Conservation (phyloP, 805 yeast genomes). For the Candida hungchunana region DNA sequence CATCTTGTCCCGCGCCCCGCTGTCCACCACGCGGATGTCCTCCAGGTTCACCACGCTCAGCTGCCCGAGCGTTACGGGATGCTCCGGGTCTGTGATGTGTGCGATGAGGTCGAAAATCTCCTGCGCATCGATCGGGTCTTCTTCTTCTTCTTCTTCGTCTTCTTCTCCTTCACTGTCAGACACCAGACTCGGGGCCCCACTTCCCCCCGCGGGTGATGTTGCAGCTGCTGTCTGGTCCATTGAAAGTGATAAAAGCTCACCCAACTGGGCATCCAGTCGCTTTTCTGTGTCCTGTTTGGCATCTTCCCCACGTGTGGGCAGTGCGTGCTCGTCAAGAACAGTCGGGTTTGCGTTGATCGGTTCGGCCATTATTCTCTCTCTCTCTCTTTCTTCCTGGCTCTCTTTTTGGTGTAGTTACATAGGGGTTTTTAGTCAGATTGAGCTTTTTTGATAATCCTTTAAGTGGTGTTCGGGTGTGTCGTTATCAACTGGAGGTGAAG, state of each 20-base stretch:
- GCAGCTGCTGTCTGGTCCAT: too few species aligned
- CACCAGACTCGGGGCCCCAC: slow-evolving; percentile 11
- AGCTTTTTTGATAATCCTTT: too few species aligned
- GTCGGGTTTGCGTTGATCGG: slow-evolving; percentile 91
- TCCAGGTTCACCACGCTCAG: slow-evolving; percentile 84
- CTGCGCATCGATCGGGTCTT: slow-evolving; percentile 77
- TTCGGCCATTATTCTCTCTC: slow-evolving; percentile 53
- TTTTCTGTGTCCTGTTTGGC: slow-evolving; percentile 13
- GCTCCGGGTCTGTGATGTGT: slow-evolving; percentile 93
- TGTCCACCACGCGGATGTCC: slow-evolving; percentile 70
- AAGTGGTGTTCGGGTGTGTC: slow-evolving; percentile 1
- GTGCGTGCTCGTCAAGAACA: slow-evolving; percentile 65
- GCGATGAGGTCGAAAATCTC: slow-evolving; percentile 86
- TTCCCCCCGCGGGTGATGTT: too few species aligned
- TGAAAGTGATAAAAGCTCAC: slow-evolving; percentile 14
- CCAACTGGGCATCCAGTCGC: slow-evolving; percentile 18
- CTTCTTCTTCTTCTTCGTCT: slow-evolving; percentile 37
- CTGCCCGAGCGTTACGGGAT: slow-evolving; percentile 92
- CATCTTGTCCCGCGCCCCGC: slow-evolving; percentile 47
- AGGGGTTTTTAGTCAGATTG: too few species aligned
- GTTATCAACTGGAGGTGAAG: too few species aligned
- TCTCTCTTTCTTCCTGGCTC: neutral
- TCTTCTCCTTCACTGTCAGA: slow-evolving; percentile 26
- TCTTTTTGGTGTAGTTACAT: neutral
- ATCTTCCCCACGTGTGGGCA: slow-evolving; percentile 61